Percentiles rank a stretch among this genome's conserved stretches.
phyloP scores from a whole-genome alignment of 2,329 filamentous ascomycete species.

The Xylaria multiplex region DNA sequence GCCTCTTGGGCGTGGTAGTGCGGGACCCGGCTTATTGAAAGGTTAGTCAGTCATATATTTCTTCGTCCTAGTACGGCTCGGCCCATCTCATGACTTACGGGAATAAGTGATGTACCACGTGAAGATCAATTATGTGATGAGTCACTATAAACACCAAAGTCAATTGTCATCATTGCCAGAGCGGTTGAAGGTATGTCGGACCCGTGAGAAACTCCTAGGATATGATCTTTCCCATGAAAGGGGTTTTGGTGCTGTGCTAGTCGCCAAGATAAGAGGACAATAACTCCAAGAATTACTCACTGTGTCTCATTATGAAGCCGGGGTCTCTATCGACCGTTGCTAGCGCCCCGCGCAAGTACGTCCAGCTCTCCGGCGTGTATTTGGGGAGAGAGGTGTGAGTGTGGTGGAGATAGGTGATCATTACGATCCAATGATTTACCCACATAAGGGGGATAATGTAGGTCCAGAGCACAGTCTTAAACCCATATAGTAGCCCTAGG shows the following conservation, averaged over 20 bases:
- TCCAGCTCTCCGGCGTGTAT: conserved; percentile 67
- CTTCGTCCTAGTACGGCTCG: not conserved
- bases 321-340: conserved; percentile 71
- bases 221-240: not conserved
- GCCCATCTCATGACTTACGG: conserved; percentile 52
- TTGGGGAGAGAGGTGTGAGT: conserved; percentile 59
- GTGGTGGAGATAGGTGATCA: conserved; percentile 79
- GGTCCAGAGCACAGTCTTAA: conserved; percentile 64
- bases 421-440: conserved; percentile 76
- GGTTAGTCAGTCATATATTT: not conserved
- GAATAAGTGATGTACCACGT: conserved; percentile 72
- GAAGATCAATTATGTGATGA: conserved; percentile 72
- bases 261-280: not conserved
- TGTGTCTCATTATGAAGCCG: conserved; percentile 68
- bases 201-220: not conserved
- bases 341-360: conserved; percentile 68
- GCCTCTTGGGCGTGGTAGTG: conserved; percentile 70
- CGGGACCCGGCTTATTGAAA: conserved; percentile 57
- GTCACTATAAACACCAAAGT: conserved; percentile 53
- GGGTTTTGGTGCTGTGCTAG: too few relatives aligned
- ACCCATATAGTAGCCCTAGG: conserved; percentile 62
- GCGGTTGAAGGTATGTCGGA: not conserved
- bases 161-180: not conserved
- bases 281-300: not conserved
- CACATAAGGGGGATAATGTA: conserved; percentile 73